Evolutionary conservation across 2,329 filamentous ascomycete species (phyloP).

Genomic region (Alternaria postmessia): DNA sequence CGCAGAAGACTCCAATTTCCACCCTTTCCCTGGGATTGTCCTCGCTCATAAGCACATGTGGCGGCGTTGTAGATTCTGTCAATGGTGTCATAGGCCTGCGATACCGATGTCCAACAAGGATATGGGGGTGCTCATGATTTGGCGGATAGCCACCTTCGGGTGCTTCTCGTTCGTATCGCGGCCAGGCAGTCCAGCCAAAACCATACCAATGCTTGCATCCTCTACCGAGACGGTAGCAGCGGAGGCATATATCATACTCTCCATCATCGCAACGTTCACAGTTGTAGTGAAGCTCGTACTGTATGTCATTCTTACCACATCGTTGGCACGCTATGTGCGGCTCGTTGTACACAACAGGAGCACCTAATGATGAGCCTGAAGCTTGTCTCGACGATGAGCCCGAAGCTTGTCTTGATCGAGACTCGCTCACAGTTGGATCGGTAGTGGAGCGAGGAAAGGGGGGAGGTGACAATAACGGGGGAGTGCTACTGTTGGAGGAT

Average conservation of each 20-base stretch:
- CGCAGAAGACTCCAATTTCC: constrained; percentile 85
- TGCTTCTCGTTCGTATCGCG: constrained; percentile 65
- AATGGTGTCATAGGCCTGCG: constrained; percentile 37
- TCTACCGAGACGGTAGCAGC: constrained; percentile 78
- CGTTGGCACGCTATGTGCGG: constrained; percentile 76
- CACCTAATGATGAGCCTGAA: constrained; percentile 19
- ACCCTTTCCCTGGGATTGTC: constrained; percentile 74
- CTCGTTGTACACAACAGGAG: constrained; percentile 65
- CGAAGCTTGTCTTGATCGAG: constrained; percentile 28
- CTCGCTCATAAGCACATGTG: constrained; percentile 58
- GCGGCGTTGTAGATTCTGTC: constrained; percentile 29
- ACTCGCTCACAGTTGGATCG: constrained; percentile 32
- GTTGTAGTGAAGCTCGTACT: constrained; percentile 87
- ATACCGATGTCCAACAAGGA: constrained; percentile 59
- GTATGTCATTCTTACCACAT: constrained; percentile 76
- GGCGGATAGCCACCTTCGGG: constrained; percentile 53
- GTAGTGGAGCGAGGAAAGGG: constrained; percentile 42
- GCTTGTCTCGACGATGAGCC: constrained; percentile 24
- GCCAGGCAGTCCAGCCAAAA: constrained; percentile 77
- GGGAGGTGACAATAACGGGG: constrained; percentile 33
- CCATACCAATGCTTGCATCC: constrained; percentile 91
- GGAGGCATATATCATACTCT: constrained; percentile 79
- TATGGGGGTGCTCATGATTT: constrained; percentile 60
- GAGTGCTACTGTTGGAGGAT: constrained; percentile 36
- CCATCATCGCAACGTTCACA: constrained; percentile 75